Percentiles rank a stretch among this genome's conserved stretches.
Evolutionary conservation across 176 grass and related monocot genomes (phyloP).

Genomic region (Dactylis glomerata): DNA sequence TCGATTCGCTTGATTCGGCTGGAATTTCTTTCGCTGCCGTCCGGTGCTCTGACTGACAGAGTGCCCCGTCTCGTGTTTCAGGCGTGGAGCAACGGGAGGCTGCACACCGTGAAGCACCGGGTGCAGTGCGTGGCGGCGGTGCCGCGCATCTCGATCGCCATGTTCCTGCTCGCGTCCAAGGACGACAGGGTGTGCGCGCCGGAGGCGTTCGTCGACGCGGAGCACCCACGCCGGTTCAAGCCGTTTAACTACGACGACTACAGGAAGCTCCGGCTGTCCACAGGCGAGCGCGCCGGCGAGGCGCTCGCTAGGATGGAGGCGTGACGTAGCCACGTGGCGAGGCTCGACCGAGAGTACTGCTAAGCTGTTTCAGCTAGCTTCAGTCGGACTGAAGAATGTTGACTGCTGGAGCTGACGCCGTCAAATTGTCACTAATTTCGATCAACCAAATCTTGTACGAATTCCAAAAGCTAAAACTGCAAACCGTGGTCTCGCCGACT

Average conservation of each 20-base stretch:
- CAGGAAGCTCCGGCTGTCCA: slow-evolving; percentile 50
- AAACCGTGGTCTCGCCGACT: background rate
- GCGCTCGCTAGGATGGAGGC: slow-evolving; percentile 40
- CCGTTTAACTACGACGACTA: background rate
- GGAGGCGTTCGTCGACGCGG: background rate
- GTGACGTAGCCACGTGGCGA: background rate
- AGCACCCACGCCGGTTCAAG: background rate
- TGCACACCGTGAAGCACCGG: slow-evolving; percentile 75
- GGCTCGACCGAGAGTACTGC: too few relatives aligned
- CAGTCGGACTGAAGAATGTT: background rate
- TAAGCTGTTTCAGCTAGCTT: background rate
- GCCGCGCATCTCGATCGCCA: slow-evolving; percentile 60
- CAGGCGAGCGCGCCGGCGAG: slow-evolving; percentile 54
- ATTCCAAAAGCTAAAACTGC: background rate
- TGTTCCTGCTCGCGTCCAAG: slow-evolving; percentile 76
- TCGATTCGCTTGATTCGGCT: background rate
- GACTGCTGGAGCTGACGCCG: background rate
- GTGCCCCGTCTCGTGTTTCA: slow-evolving; percentile 3
- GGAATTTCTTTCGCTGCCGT: background rate
- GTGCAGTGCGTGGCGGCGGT: slow-evolving; percentile 63
- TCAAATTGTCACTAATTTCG: background rate
- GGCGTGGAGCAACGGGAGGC: slow-evolving; percentile 79
- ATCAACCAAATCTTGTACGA: background rate
- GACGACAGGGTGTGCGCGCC: slow-evolving; percentile 60
- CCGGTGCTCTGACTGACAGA: background rate